Evolutionary conservation across 2,329 filamentous ascomycete species (phyloP).

Genomic region (Zasmidium angulare): DNA sequence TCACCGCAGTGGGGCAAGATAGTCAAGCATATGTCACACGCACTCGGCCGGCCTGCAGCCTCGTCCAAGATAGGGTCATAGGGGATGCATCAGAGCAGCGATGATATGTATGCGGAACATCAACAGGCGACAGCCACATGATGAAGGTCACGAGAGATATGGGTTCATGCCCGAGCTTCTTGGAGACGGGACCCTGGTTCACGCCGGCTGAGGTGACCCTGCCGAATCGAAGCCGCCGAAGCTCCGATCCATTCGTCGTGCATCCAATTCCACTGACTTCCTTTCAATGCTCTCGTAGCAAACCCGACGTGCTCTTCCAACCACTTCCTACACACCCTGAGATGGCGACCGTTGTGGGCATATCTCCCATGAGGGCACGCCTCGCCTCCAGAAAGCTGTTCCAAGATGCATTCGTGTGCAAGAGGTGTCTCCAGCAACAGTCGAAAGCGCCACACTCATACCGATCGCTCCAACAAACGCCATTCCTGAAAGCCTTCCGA

Average conservation of each 20-base stretch:
- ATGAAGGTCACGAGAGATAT: background rate
- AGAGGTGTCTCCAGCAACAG: constrained; percentile 34
- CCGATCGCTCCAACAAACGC: constrained; percentile 32
- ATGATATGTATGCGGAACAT: background rate
- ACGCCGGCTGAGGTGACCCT: too few species aligned
- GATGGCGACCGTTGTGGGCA: constrained; percentile 23
- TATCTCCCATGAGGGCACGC: constrained; percentile 24
- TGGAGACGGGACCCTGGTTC: too few species aligned
- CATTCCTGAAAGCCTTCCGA: constrained; percentile 37
- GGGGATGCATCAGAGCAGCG: background rate
- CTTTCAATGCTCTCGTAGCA: background rate
- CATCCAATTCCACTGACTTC: too few species aligned
- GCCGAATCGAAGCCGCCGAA: too few species aligned
- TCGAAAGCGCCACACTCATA: constrained; percentile 16
- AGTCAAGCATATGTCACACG: background rate
- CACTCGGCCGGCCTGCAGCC: background rate
- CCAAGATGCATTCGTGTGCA: constrained; percentile 32
- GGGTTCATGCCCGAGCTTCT: too few species aligned
- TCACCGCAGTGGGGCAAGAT: background rate
- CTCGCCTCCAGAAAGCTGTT: constrained; percentile 20
- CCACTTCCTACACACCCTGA: background rate
- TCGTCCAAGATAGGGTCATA: background rate
- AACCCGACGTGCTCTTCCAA: background rate
- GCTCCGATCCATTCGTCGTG: too few species aligned
- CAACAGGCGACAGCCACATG: background rate